Conservation (phyloP, 208 protist species). For the Crithidia expoeki region DNA sequence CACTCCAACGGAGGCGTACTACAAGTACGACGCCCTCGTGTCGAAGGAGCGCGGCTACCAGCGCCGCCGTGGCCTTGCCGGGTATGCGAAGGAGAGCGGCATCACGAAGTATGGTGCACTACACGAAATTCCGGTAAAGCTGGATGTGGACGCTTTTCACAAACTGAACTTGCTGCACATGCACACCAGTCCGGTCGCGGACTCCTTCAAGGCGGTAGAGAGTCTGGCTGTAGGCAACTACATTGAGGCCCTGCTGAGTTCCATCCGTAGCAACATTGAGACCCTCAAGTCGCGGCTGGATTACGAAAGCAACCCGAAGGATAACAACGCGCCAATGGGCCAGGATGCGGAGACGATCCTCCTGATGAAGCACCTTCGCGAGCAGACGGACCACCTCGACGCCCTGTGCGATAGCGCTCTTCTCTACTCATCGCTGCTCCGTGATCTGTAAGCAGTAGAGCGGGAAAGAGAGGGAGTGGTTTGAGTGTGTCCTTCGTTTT, state of each 20-base stretch:
- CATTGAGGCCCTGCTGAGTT: constrained; percentile 50
- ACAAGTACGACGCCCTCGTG: constrained; percentile 46
- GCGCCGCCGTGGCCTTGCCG: constrained; percentile 32
- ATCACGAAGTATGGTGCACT: constrained; percentile 57
- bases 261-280: constrained; percentile 48
- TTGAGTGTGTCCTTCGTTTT: too few relatives aligned
- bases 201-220: constrained; percentile 43
- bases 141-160: constrained; percentile 72
- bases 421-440: constrained; percentile 33
- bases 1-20: constrained; percentile 57
- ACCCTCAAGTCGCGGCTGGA: constrained; percentile 41
- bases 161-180: constrained; percentile 49
- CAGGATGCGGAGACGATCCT: constrained; percentile 61
- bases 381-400: constrained; percentile 72
- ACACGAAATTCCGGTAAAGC: constrained; percentile 64
- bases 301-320: constrained; percentile 45
- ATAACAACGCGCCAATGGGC: constrained; percentile 47
- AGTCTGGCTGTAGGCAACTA: constrained; percentile 59
- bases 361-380: constrained; percentile 54
- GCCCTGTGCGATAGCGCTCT: constrained; percentile 63
- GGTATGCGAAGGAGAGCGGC: constrained; percentile 48
- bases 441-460: constrained; percentile 21
- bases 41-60: constrained; percentile 26
- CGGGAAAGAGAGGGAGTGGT: too few relatives aligned
- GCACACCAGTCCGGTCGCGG: constrained; percentile 26